Base-by-base conservation (phyloP, 2,329 filamentous ascomycete species). In the Capronia epimyces region DNA sequence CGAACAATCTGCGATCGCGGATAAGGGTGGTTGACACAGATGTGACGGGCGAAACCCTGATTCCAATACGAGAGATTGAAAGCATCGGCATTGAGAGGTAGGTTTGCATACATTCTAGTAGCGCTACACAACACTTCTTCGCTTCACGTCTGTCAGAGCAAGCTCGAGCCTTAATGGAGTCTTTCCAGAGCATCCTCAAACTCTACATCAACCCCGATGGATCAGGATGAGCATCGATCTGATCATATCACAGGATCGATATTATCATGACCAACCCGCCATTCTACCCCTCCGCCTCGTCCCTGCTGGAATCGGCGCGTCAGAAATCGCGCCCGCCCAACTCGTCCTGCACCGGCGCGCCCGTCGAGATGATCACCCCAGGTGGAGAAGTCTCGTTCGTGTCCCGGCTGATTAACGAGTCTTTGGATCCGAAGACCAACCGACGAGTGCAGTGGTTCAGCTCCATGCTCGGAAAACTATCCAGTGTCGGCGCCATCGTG, bases 231-330 rank as follows among this genome's bases (percentile, higher is more conserved):
- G 25, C 25, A 29, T 7, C 25, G 12, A 29, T 6, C 25, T 7
- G 25, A 7, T 29, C 6, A 29, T 12, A 6, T 29, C 22, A 18
- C 16, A 75, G 72, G 2, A 74, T 95, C 37, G 84, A 91, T 64
- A 96, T 97, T 65, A 82, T 81, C 52, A 94, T 97, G 82, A 91
- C 86, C 57, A 98, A 98, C 60, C 93, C 93, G 0, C 93, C 93
- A 0, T 98, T 98, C 70, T 97, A 96, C 71, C 68, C 75, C n/a
- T 89, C 87, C 0, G 71, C 78, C 2, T 69, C 76, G 3, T 89
- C 94, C 44, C 79, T 96, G 68, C 59, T 77, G 2, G 69, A 73
- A 3, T 84, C 84, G 1, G 84, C 87, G 0, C 67, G 73, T 13
- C 68, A 76, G 31, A 95, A 96, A 66, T 69, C 76, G 2, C 75